Evolutionary conservation across 1,139 yeast species (phyloP).

Genomic region (Schwanniomyces etchellsii): DNA sequence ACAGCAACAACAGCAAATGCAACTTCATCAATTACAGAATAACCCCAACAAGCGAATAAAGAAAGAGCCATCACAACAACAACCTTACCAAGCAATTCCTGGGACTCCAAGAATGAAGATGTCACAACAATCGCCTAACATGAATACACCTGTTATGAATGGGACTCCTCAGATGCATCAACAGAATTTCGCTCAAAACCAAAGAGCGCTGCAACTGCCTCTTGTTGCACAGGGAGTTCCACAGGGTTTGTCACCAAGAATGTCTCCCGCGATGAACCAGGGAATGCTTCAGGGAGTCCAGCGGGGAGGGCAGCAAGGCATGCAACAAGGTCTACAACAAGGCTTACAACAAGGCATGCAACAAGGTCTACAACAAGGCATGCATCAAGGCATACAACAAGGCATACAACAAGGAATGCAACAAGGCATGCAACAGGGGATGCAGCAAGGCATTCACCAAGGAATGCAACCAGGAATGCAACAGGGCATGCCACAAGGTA

Average conservation of each 20-base stretch:
- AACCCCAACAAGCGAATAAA: conserved; percentile 6
- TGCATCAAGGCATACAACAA: conserved; percentile 5
- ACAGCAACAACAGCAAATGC: conserved; percentile 19
- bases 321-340: conserved; percentile 3
- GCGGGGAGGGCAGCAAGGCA: conserved; percentile 3
- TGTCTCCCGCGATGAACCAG: too few relatives aligned
- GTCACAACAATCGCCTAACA: too few relatives aligned
- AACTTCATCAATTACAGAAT: conserved; percentile 9
- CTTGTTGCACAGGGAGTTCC: too few relatives aligned
- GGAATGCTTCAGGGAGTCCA: too few relatives aligned
- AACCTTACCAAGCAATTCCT: not conserved
- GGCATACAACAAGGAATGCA: conserved; percentile 5
- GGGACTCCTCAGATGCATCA: conserved; percentile 2
- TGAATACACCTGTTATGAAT: too few relatives aligned
- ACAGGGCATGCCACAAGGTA: not conserved
- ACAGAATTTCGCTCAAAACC: too few relatives aligned
- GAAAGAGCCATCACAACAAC: conserved; percentile 3
- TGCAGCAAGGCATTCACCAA: conserved; percentile 7
- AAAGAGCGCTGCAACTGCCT: too few relatives aligned
- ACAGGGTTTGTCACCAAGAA: too few relatives aligned
- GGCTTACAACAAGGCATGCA: conserved; percentile 5
- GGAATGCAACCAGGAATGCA: conserved; percentile 1
- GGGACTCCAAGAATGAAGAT: not conserved
- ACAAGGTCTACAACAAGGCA: conserved; percentile 4
- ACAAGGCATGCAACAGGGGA: conserved; percentile 6